Evolutionary conservation across 2,329 filamentous ascomycete genomes (phyloP).

Genomic region (Sclerotinia subarctica): DNA sequence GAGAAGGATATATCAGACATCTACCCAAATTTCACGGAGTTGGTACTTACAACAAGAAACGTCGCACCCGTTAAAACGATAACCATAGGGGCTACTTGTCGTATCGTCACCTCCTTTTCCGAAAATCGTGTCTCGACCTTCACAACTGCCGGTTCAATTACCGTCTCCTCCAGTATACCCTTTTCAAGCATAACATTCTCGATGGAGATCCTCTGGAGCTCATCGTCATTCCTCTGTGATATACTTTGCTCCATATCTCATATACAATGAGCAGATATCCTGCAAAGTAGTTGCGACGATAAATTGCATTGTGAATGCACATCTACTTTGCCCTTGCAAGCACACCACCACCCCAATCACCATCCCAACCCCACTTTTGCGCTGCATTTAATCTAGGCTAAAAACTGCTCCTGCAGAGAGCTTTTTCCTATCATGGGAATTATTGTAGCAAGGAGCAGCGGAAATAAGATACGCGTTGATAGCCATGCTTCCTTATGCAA

Average conservation of each 20-base stretch:
- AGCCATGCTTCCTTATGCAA: background rate
- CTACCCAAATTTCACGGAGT: too few relatives aligned
- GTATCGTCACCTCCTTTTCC: constrained; percentile 28
- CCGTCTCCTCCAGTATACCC: background rate
- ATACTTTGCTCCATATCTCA: background rate
- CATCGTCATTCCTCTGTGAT: background rate
- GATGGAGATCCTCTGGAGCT: background rate
- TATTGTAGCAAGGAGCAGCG: background rate
- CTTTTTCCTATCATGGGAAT: background rate
- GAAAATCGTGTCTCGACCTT: constrained; percentile 19
- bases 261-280: background rate
- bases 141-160: constrained; percentile 7
- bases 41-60: constrained; percentile 31
- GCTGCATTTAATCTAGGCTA: background rate
- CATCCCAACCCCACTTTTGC: background rate
- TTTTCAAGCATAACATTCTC: constrained; percentile 7
- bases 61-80: constrained; percentile 32
- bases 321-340: background rate
- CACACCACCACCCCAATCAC: background rate
- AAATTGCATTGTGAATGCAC: background rate
- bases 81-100: constrained; percentile 33
- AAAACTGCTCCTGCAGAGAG: background rate
- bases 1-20: background rate
- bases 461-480: background rate
- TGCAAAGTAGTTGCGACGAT: background rate